Evolutionary conservation across 805 yeast genomes (phyloP), one percentile per base, ranked within the genome.

Genomic region (Wickerhamomyces alni): DNA sequence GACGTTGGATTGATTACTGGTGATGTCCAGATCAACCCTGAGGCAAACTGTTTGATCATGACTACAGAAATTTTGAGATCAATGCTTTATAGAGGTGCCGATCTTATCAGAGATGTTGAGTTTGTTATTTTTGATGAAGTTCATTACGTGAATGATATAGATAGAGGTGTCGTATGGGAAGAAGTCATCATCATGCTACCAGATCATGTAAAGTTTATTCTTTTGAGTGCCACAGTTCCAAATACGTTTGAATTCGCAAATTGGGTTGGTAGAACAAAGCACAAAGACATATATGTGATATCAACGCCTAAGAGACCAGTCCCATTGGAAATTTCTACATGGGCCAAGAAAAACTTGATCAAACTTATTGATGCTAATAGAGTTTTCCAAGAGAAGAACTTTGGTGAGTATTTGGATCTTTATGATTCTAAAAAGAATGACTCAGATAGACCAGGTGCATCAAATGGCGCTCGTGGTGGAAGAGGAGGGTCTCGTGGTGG

Each of bases 1-100:
- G 98, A 93, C 60, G 98, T 93, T 24, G 99, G 99, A 37, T 73
- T 93, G 44, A 93, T 93, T 95, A 93, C 99, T 11, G 99, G 99
- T 62, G 99, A 93, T 72, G 96, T 93, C 33, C 91, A 97, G 19
- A 93, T 93, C 49, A 93, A 93, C 55, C 98, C 98, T 4, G 97
- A 91, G 53, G 99, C 99, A 4, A 91, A 95, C 33, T 93, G 99
- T 69, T 70, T 93, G 48, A 97, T 93, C 37, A 93, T 93, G 99
- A 93, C 99, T 17, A 93, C 99, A 0, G 99, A 93, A 65, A 94
- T 93, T 82, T 70, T 93, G 54, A 70, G 99, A 57, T 82, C 95
- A 42, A 93, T 93, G 99, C 73, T 93, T 32, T 93, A 93, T 61
- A 74, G 98, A 55, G 99, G 99, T 44, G 96, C 98, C 0, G 99